Percentiles rank a stretch among this genome's conserved stretches.
Conservation (phyloP, 2,329 filamentous ascomycete species). For the Incumbomyces lentus region DNA sequence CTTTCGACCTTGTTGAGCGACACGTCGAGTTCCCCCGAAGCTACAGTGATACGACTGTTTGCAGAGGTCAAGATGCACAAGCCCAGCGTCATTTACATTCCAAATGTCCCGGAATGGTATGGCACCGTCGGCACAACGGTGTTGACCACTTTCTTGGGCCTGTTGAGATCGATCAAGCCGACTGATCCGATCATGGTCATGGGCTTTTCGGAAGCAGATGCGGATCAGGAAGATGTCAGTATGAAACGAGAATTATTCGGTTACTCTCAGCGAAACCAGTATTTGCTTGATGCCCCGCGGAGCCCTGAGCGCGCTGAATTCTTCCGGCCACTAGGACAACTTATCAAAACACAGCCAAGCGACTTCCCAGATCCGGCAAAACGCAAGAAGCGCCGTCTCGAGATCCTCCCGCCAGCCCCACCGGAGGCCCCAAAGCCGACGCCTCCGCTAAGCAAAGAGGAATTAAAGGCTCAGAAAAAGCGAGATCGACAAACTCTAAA, state of each 20-base stretch:
- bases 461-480: slow-evolving; percentile 69
- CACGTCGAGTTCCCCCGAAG: slow-evolving; percentile 67
- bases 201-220: slow-evolving; percentile 72
- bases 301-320: slow-evolving; percentile 60
- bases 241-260: slow-evolving; percentile 74
- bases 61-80: slow-evolving; percentile 89
- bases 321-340: slow-evolving; percentile 63
- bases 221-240: slow-evolving; percentile 49
- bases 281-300: slow-evolving; percentile 57
- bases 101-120: slow-evolving; percentile 83
- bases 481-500: slow-evolving; percentile 77
- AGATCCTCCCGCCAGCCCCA: slow-evolving; percentile 64
- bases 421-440: slow-evolving; percentile 55
- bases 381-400: slow-evolving; percentile 75
- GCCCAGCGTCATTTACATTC: slow-evolving; percentile 90
- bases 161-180: slow-evolving; percentile 72
- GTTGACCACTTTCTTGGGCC: slow-evolving; percentile 70
- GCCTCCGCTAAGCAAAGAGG: slow-evolving; percentile 60
- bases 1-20: slow-evolving; percentile 79
- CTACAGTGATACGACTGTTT: slow-evolving; percentile 82
- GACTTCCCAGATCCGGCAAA: slow-evolving; percentile 82
- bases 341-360: slow-evolving; percentile 66
- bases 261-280: slow-evolving; percentile 69
- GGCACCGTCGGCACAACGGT: slow-evolving; percentile 52
- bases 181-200: slow-evolving; percentile 83